Evolutionary conservation across 345 rosid genomes (phyloP).

Genomic region (Sisymbrium altissimum): DNA sequence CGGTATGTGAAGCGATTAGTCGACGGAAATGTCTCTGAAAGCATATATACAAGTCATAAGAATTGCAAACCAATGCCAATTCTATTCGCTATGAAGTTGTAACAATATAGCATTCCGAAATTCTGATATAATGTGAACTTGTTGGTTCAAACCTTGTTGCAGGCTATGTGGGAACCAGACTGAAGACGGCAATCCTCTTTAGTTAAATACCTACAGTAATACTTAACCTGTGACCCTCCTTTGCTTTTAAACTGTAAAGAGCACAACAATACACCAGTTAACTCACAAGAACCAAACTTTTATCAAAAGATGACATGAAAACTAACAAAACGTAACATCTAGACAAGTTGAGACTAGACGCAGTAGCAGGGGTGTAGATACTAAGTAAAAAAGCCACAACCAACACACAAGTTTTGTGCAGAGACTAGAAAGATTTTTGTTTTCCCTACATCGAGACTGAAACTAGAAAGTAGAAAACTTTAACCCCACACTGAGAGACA

Average conservation of each 20-base stretch:
- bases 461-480: constrained; percentile 10
- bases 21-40: constrained; percentile 94
- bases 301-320: not conserved
- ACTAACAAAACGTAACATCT: not conserved
- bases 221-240: constrained; percentile 97
- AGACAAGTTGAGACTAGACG: constrained; percentile 8
- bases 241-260: constrained; percentile 81
- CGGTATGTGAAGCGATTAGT: constrained; percentile 93
- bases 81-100: not conserved
- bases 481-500: not conserved
- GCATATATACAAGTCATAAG: not conserved
- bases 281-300: not conserved
- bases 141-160: constrained; percentile 68
- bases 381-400: not conserved
- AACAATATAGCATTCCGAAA: not conserved
- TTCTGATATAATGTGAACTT: not conserved
- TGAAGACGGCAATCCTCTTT: constrained; percentile 95
- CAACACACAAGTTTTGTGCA: not conserved
- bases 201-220: constrained; percentile 85
- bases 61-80: not conserved
- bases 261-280: constrained; percentile 18
- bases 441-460: not conserved
- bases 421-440: not conserved
- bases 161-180: constrained; percentile 72
- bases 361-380: not conserved